Percentiles rank a stretch among this genome's conserved stretches.
Conservation (phyloP, 257 asterid species). For the Cordia subcordata region DNA sequence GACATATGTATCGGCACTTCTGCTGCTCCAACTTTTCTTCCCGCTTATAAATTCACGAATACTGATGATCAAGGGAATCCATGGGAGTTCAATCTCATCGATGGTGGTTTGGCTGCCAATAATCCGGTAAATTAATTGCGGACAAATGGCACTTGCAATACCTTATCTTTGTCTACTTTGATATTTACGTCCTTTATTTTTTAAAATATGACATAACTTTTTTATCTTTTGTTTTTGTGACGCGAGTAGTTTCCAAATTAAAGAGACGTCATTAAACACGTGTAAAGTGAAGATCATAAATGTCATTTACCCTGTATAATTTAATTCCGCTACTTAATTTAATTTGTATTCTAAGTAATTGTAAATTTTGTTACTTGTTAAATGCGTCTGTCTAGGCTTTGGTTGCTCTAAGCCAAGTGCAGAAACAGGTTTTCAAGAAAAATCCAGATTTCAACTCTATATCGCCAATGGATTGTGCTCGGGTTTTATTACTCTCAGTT, state of each 20-base stretch:
- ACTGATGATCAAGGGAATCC: conserved; percentile 31
- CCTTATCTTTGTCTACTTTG: too few species aligned
- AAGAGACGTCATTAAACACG: too few species aligned
- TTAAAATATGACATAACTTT: too few species aligned
- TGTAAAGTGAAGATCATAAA: too few species aligned
- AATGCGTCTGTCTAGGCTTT: conserved; percentile 29
- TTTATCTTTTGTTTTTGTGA: too few species aligned
- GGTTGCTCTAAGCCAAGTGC: conserved; percentile 45
- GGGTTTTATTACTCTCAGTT: conserved; percentile 41
- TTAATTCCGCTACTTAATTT: background rate
- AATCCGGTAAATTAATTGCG: too few species aligned
- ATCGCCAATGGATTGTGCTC: conserved; percentile 32
- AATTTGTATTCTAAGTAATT: too few species aligned
- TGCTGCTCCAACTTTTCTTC: conserved; percentile 55
- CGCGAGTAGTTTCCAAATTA: too few species aligned
- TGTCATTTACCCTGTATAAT: too few species aligned
- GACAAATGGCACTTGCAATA: too few species aligned
- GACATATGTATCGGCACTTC: conserved; percentile 63
- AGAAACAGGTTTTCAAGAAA: conserved; percentile 18
- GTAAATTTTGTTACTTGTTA: too few species aligned
- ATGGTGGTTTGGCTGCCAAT: conserved; percentile 62
- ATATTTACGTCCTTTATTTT: too few species aligned
- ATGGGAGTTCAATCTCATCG: conserved; percentile 55
- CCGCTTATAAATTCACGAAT: conserved; percentile 49
- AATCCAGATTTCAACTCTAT: conserved; percentile 32